Evolutionary conservation across 345 rosid genomes (phyloP), one percentile per base, ranked within the genome.

Genomic region (Heritiera fomes): DNA sequence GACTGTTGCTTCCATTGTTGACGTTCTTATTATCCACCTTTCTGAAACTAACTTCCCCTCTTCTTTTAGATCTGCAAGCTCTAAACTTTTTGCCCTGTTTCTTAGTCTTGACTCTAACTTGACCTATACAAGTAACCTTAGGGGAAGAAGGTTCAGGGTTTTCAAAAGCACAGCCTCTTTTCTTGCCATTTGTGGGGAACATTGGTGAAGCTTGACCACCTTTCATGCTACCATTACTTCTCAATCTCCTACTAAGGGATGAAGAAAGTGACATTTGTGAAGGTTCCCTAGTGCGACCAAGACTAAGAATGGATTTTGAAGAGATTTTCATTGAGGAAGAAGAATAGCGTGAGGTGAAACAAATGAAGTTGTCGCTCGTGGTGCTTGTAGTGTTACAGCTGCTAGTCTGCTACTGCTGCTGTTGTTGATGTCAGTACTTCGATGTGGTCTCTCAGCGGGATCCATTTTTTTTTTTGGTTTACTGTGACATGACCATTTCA

Each of bases 71-170:
- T 90, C 93, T 87, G 11, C 92, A 82, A 18, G 92, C 84, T 75
- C 91, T 78, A 66, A 91, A 82, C 85, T 90, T 93, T 87, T 87
- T 93, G 18, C 91, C 92, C 58, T 95, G 97, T 80, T 93, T 95
- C 88, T 94, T 95, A 14, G 99, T 92, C 87, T 95, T 95, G 6
- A 95, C 99, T 46, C 99, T 83, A n/a, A 95, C 99, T 66, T 93
- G 99, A 9, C 99, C 99, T n/a, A 95, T 93, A 63, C 99, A 95
- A 53, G 99, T 93, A 20, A 95, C 99, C 79, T 95, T 95, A 0
- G 99, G 99, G 23, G 99, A 95, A 77, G 97, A 88, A 0, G 99
- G 99, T 77, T 95, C 97, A 0, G 96, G 92, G 79, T 87, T 91
- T 1, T 92, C 99, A 77, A 89, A 92, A 59, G 85, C 83, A 62